Evolutionary conservation across 2,329 filamentous ascomycete species (phyloP).

Genomic region (Elsinoe arachidis): DNA sequence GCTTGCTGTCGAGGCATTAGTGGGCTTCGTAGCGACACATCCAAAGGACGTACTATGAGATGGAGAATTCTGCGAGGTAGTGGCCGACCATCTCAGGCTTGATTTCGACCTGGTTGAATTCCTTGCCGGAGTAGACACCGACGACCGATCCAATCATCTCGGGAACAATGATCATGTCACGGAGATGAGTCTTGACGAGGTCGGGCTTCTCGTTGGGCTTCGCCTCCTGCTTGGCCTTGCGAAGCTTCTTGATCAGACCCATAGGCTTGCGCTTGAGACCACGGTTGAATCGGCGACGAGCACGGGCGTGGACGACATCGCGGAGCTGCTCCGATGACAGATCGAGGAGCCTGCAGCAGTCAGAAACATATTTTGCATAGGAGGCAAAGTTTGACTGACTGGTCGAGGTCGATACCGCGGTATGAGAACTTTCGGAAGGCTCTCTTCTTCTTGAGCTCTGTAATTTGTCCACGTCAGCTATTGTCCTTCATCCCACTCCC

Average conservation of each 20-base stretch:
- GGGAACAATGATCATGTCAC: slow-evolving; percentile 99
- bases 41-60: slow-evolving; percentile 74
- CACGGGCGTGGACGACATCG: slow-evolving; percentile 98
- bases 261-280: slow-evolving; percentile 99
- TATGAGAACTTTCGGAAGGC: slow-evolving; percentile 99
- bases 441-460: slow-evolving; percentile 99
- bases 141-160: slow-evolving; percentile 99
- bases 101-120: slow-evolving; percentile 99
- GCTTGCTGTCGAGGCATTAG: slow-evolving; percentile 67
- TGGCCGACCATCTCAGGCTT: slow-evolving; percentile 99
- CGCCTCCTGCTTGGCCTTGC: slow-evolving; percentile 98
- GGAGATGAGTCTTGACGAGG: slow-evolving; percentile 97
- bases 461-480: slow-evolving; percentile 26
- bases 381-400: slow-evolving; percentile 54
- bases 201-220: slow-evolving; percentile 99
- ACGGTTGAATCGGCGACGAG: slow-evolving; percentile 98
- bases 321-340: slow-evolving; percentile 97
- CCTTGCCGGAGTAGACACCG: slow-evolving; percentile 99
- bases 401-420: slow-evolving; percentile 98
- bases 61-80: slow-evolving; percentile 98
- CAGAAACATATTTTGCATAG: not conserved
- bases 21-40: slow-evolving; percentile 4
- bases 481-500: slow-evolving; percentile 32
- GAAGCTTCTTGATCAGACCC: slow-evolving; percentile 99
- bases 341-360: slow-evolving; percentile 73